Conservation (phyloP, 2,329 filamentous ascomycete species). For the Sporothrix phasma region DNA sequence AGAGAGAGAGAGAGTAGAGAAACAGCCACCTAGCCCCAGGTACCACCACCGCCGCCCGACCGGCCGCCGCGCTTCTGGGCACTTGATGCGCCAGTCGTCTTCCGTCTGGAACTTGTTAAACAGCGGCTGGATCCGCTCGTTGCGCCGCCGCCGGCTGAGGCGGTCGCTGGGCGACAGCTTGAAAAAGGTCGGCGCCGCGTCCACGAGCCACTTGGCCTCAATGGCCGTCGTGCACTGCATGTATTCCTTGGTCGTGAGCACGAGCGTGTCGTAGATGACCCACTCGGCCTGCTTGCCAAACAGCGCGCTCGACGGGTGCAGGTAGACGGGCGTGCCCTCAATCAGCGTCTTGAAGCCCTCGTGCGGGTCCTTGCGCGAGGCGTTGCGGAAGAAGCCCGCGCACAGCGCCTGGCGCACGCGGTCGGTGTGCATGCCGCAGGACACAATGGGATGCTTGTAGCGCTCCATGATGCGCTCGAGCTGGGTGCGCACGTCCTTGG, state of each 20-base stretch:
- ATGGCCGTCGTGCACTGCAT: slow-evolving; percentile 93
- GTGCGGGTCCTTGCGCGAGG: slow-evolving; percentile 86
- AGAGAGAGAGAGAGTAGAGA: not conserved
- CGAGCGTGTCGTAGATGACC: slow-evolving; percentile 85
- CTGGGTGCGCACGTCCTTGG: slow-evolving; percentile 86
- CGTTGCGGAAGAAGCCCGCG: slow-evolving; percentile 90
- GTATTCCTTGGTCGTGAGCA: slow-evolving; percentile 93
- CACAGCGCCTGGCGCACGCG: slow-evolving; percentile 85
- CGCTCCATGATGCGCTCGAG: slow-evolving; percentile 88
- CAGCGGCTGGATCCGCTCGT: slow-evolving; percentile 87
- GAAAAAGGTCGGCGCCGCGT: slow-evolving; percentile 98
- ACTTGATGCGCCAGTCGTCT: slow-evolving; percentile 88
- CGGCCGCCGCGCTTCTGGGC: slow-evolving; percentile 78
- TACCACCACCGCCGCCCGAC: slow-evolving; percentile 76
- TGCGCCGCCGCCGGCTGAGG: slow-evolving; percentile 83
- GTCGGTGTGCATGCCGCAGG: slow-evolving; percentile 78
- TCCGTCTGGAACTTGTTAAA: slow-evolving; percentile 88
- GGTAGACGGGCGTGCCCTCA: slow-evolving; percentile 86
- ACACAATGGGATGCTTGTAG: slow-evolving; percentile 71
- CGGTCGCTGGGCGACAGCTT: slow-evolving; percentile 84
- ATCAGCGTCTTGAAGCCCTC: slow-evolving; percentile 97
- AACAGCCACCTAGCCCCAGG: slow-evolving; percentile 59
- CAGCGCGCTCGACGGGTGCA: slow-evolving; percentile 83
- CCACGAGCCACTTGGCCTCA: slow-evolving; percentile 88
- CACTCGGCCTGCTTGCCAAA: slow-evolving; percentile 96